These are phyloP conservation scores for Escovopsis weberi DNA, from an alignment of 2,329 filamentous ascomycete species.

Conservation along the genomic window DNA sequence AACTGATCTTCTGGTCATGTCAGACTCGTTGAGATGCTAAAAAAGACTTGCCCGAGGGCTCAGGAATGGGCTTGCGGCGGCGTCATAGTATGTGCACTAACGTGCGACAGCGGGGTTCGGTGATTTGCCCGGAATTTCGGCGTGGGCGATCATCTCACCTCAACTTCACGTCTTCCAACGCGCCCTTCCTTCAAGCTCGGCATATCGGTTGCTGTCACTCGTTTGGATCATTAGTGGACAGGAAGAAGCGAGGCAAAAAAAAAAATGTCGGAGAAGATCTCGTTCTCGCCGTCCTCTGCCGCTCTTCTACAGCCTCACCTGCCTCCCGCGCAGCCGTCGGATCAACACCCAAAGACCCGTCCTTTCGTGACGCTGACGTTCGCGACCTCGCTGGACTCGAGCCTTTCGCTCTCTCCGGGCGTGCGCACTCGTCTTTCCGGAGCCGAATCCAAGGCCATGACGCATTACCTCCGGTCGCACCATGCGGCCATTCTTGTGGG, in stretches of 20 bases:
- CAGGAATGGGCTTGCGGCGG: no score
- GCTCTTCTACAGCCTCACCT: constrained; percentile 20
- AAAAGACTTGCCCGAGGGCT: no score
- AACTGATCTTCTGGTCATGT: no score
- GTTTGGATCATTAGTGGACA: no score
- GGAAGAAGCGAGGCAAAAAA: background rate
- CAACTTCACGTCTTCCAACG: no score
- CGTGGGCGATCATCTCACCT: no score
- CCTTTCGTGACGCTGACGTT: constrained; percentile 70
- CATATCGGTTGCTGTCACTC: no score
- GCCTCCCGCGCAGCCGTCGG: constrained; percentile 9
- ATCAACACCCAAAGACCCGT: constrained; percentile 5
- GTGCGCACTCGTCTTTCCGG: constrained; percentile 75
- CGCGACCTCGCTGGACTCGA: constrained; percentile 77
- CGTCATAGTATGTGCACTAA: no score
- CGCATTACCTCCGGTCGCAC: constrained; percentile 69
- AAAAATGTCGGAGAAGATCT: constrained; percentile 21
- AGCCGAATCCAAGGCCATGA: constrained; percentile 76
- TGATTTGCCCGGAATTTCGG: no score
- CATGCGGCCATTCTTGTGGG: constrained; percentile 81
- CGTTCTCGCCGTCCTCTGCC: constrained; percentile 17
- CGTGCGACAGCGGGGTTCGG: no score
- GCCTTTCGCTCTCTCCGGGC: constrained; percentile 61
- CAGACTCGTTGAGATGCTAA: no score
- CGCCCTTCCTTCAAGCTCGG: no score